phyloP scores from a whole-genome alignment of 2,329 filamentous ascomycete genomes.

The Arthrinium phaeospermum region DNA sequence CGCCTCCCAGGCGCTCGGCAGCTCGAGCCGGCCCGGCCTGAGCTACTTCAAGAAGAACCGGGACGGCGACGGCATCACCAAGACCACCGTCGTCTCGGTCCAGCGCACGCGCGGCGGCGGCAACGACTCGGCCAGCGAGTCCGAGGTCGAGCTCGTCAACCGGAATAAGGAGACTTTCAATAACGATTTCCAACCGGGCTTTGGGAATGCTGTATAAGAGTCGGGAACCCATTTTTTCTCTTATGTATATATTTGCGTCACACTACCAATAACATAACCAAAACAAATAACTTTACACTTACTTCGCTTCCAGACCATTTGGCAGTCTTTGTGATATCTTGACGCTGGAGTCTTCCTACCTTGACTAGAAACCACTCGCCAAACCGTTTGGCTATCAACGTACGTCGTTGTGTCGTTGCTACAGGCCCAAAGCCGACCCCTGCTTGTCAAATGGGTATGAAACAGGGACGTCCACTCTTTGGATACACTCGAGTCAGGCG shows the following conservation, averaged over 20 bases:
- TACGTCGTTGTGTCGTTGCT: not conserved
- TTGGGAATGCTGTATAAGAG: not conserved
- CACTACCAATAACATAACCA: not conserved
- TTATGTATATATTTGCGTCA: not conserved
- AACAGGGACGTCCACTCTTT: not conserved
- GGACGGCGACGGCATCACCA: conserved; percentile 21
- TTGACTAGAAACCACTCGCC: not conserved
- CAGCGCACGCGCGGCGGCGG: conserved; percentile 21
- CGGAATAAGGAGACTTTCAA: conserved; percentile 5
- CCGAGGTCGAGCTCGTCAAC: conserved; percentile 23
- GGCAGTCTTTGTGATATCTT: not conserved
- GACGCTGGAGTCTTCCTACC: not conserved
- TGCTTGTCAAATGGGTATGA: not conserved
- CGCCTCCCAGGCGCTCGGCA: conserved; percentile 16
- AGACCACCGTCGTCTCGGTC: conserved; percentile 24
- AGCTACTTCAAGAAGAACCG: not conserved
- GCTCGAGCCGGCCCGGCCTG: not conserved
- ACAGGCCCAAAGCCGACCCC: not conserved
- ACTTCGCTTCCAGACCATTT: not conserved
- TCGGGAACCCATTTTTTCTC: not conserved
- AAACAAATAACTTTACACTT: not conserved
- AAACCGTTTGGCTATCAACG: no score
- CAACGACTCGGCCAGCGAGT: not conserved
- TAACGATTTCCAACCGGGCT: not conserved
- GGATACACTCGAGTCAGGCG: not conserved